phyloP scores from a whole-genome alignment of 2,329 filamentous ascomycete genomes.

The Clarireedia paspali region DNA sequence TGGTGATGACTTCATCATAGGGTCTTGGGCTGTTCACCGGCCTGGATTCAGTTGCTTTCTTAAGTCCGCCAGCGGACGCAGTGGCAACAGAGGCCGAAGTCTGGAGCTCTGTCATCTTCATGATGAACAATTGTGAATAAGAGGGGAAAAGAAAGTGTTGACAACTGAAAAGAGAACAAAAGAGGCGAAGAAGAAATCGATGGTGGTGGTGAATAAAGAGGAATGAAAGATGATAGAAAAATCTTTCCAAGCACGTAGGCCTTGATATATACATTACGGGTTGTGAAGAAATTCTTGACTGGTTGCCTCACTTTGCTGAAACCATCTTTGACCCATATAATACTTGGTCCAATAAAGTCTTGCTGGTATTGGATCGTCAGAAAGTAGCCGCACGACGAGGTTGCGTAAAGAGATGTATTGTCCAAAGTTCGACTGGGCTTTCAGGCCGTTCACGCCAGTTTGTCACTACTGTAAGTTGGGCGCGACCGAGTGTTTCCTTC shows the following conservation, averaged over 20 bases:
- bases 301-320: neutral
- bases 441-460: no score
- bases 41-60: neutral
- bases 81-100: neutral
- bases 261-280: neutral
- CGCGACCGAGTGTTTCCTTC: no score
- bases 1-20: constrained; percentile 16
- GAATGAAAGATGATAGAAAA: neutral
- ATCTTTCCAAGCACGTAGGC: neutral
- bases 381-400: neutral
- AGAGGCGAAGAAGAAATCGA: neutral
- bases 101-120: constrained; percentile 7
- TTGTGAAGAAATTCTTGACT: neutral
- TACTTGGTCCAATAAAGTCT: neutral
- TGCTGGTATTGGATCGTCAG: neutral
- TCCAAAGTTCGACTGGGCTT: neutral
- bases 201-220: neutral
- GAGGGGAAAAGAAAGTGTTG: neutral
- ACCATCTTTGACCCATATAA: neutral
- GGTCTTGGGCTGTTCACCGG: neutral
- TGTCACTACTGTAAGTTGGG: no score
- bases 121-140: neutral
- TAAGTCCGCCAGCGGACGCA: neutral
- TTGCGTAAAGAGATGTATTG: neutral
- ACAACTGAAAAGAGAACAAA: neutral